A percentile compares a stretch with the other conserved stretches of the same genome.
Conservation (phyloP, 176 grass and related monocot genomes). For the Oryza meridionalis region DNA sequence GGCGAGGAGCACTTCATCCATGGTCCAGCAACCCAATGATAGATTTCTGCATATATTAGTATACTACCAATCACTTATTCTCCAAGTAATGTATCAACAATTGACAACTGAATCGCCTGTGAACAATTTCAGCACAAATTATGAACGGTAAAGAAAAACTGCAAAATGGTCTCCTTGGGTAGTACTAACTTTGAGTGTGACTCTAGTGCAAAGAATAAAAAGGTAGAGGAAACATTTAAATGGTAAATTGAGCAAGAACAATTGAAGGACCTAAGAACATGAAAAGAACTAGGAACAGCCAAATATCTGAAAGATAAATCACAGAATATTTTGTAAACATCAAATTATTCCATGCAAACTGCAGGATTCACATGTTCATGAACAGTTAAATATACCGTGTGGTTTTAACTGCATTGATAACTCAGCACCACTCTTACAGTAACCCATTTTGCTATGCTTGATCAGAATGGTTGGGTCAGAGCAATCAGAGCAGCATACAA, state of each 20-base stretch:
- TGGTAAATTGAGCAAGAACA: background rate
- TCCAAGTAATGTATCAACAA: slow-evolving; percentile 7
- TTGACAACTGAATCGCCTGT: background rate
- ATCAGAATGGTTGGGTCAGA: slow-evolving; percentile 66
- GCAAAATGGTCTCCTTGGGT: background rate
- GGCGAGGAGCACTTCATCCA: slow-evolving; percentile 90
- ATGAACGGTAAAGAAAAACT: background rate
- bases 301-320: background rate
- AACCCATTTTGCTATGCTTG: slow-evolving; percentile 64
- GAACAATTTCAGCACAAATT: slow-evolving; percentile 4
- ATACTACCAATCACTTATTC: slow-evolving; percentile 16
- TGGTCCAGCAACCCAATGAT: slow-evolving; percentile 70
- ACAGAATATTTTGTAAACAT: background rate
- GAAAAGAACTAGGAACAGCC: background rate
- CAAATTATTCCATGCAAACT: background rate
- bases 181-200: background rate
- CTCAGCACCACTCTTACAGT: slow-evolving; percentile 64
- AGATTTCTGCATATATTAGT: slow-evolving; percentile 54
- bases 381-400: slow-evolving; percentile 48
- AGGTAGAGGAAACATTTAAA: background rate
- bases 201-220: slow-evolving; percentile 27
- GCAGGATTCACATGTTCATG: background rate
- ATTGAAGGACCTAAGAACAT: background rate
- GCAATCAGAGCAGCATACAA: slow-evolving; percentile 85
- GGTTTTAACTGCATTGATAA: slow-evolving; percentile 68